These are phyloP conservation scores for Mycena albidolilacea DNA, from an alignment of 768 basidiomycete species.

Conservation along the genomic window DNA sequence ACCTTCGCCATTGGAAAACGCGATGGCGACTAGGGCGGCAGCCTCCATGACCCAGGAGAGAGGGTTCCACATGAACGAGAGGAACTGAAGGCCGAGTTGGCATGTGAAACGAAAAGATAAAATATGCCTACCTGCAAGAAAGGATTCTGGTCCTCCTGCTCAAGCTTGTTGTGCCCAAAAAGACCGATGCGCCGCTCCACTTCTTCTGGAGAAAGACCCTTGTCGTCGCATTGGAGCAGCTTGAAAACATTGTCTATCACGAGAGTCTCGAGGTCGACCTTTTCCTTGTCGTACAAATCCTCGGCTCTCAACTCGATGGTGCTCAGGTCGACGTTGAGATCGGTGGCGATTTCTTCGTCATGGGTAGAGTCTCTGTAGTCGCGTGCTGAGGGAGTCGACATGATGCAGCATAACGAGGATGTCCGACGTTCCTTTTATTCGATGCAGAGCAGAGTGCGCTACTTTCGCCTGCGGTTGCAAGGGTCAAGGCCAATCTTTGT, in stretches of 20 bases:
- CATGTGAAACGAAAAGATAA: slow-evolving; percentile 1
- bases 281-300: slow-evolving; percentile 98
- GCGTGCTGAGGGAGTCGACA: slow-evolving; percentile 49
- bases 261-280: slow-evolving; percentile 98
- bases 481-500: background rate
- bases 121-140: slow-evolving; percentile 81
- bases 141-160: slow-evolving; percentile 91
- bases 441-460: background rate
- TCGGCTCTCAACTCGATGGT: slow-evolving; percentile 93
- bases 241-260: slow-evolving; percentile 97
- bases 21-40: slow-evolving; percentile 94
- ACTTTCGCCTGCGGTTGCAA: slow-evolving; percentile 4
- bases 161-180: slow-evolving; percentile 97
- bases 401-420: slow-evolving; percentile 2
- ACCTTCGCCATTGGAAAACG: slow-evolving; percentile 91
- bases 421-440: slow-evolving; percentile 59
- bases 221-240: slow-evolving; percentile 90
- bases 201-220: slow-evolving; percentile 84
- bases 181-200: slow-evolving; percentile 88
- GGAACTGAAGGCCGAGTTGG: slow-evolving; percentile 65
- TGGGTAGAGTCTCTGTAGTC: slow-evolving; percentile 91
- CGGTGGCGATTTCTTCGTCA: slow-evolving; percentile 75
- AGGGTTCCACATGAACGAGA: slow-evolving; percentile 99
- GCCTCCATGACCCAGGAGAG: slow-evolving; percentile 99
- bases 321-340: slow-evolving; percentile 91